Evolutionary conservation across 331 rosid species (phyloP), one percentile per base, ranked within the genome.

Genomic region (Quercus phellos): DNA sequence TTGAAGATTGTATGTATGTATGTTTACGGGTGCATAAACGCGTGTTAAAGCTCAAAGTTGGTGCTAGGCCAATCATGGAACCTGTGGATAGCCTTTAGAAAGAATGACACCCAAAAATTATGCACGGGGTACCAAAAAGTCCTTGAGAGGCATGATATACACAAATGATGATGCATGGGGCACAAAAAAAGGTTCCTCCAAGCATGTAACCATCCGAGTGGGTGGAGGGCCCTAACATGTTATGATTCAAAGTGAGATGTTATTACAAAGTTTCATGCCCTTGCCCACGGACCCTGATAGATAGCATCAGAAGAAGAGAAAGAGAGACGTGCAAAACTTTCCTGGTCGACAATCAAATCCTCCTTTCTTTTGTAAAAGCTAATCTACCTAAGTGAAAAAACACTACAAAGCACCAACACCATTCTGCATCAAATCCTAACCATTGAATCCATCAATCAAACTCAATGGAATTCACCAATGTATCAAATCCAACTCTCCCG

Each of bases 101-200:
- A 78, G 77, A 73, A 81, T 84, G 70, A 78, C 78, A 51, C 58
- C 43, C 43, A 66, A 38, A 10, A 69, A 61, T 74, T 77, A 78
- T 74, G 80, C 70, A 74, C 69, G 76, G 80, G 76, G 76, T 64
- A 80, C 84, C 70, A 69, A 59, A 75, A 59, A 74, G 72, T 0
- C 68, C 74, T n/a, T n/a, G 18, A 3, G 70, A 68, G 71, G 51
- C 71, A 63, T 53, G 6, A 27, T 30, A 46, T 69, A 27, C 3
- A 2, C 53, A 66, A 80, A 81, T 82, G 82, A 84, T 85, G 86
- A 84, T 85, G 86, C 79, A 81, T 86, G 87, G 83, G 88, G 70
- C 84, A 79, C 88, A 84, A 84, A 74, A 82, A 68, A 87, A 87
- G 77, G 75, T 67, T 87, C 74, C 43, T 22, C 58, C 55, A 74